Percentiles rank a stretch among this genome's conserved stretches.
These are phyloP conservation scores for Zizania palustris DNA, from an alignment of 202 grass and related monocot species.

Conservation along the genomic window DNA sequence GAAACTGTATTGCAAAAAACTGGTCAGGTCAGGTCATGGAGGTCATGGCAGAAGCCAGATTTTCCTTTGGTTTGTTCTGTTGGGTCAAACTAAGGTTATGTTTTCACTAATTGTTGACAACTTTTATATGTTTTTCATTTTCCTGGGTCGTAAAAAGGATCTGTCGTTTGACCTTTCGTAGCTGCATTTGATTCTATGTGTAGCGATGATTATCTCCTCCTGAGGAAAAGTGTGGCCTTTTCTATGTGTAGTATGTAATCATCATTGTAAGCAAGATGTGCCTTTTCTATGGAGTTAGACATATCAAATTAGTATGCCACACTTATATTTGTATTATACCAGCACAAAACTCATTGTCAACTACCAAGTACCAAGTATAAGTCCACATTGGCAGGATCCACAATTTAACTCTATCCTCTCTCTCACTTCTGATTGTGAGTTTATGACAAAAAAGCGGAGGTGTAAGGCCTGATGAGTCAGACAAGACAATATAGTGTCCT, in stretches of 20 bases:
- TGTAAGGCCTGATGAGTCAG: no score
- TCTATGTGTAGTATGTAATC: background rate
- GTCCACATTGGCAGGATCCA: background rate
- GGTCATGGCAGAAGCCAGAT: background rate
- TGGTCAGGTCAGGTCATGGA: no score
- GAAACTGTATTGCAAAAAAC: background rate
- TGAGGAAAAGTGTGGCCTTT: background rate
- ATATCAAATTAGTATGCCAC: background rate
- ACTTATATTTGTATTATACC: background rate
- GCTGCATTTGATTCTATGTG: background rate
- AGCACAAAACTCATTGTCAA: background rate
- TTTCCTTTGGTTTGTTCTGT: background rate
- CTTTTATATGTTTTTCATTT: conserved; percentile 6
- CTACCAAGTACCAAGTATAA: background rate
- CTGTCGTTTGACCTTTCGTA: background rate
- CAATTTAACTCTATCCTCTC: background rate
- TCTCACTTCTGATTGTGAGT: no score
- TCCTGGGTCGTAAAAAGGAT: background rate
- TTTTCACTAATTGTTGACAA: background rate
- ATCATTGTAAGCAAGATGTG: background rate
- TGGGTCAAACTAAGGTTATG: background rate
- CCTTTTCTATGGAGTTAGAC: background rate
- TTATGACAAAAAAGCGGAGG: background rate
- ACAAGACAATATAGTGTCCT: background rate
- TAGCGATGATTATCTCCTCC: background rate